Evolutionary conservation across 176 grass and related monocot genomes (phyloP).

Genomic region (Triticum timopheevii): DNA sequence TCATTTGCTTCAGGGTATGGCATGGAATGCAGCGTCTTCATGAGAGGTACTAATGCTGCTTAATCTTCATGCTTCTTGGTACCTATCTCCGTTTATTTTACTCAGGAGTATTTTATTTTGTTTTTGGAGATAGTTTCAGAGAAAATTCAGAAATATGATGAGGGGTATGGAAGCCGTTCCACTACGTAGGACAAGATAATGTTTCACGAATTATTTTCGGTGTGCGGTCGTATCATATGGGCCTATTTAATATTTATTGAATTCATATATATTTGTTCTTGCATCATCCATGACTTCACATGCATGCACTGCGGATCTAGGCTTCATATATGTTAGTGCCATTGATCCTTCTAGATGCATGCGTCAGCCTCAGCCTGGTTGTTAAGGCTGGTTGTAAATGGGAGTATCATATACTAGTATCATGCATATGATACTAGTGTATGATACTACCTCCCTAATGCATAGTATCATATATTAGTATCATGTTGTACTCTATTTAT

Average conservation of each 20-base stretch:
- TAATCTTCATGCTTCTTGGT: not conserved
- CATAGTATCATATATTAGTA: too few species aligned
- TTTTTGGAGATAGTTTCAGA: not conserved
- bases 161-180: not conserved
- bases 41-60: constrained; percentile 61
- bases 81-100: not conserved
- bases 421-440: too few species aligned
- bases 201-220: not conserved
- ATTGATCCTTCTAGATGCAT: constrained; percentile 21
- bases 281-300: constrained; percentile 30
- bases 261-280: not conserved
- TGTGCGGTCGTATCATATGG: not conserved
- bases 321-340: not conserved
- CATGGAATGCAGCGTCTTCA: constrained; percentile 89
- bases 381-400: too few species aligned
- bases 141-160: not conserved
- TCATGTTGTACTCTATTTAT: too few species aligned
- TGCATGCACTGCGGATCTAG: not conserved
- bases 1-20: constrained; percentile 67
- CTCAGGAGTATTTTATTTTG: too few species aligned
- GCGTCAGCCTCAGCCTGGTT: not conserved
- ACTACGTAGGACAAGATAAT: not conserved
- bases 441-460: too few species aligned
- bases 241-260: not conserved
- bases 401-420: too few species aligned